Conservation (phyloP, 2,329 filamentous ascomycete species). For the Aspergillus phoenicis region DNA sequence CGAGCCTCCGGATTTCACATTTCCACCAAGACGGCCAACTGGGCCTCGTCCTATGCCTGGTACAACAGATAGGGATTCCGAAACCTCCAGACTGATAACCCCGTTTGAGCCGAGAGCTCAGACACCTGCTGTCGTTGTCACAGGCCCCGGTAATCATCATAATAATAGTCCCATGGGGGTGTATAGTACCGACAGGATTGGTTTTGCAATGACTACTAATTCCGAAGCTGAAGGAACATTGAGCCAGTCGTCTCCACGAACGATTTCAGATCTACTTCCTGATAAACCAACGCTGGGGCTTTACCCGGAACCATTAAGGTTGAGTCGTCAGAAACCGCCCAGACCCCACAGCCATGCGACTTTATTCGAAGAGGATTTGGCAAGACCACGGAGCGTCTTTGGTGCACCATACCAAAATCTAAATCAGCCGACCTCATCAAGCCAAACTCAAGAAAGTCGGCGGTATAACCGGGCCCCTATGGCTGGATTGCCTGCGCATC, state of each 20-base stretch:
- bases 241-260: conserved; percentile 39
- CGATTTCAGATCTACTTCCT: conserved; percentile 42
- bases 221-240: conserved; percentile 34
- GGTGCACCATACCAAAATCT: conserved; percentile 17
- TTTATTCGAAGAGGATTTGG: conserved; percentile 42
- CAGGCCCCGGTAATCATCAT: conserved; percentile 16
- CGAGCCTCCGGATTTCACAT: conserved; percentile 37
- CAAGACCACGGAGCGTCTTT: conserved; percentile 21
- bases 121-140: conserved; percentile 26
- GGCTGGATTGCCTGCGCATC: conserved; percentile 39
- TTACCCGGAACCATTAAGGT: conserved; percentile 43
- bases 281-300: conserved; percentile 36
- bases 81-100: conserved; percentile 25
- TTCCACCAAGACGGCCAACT: conserved; percentile 28
- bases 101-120: conserved; percentile 20
- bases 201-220: conserved; percentile 34
- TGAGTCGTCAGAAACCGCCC: conserved; percentile 26
- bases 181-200: conserved; percentile 28
- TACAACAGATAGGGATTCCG: conserved; percentile 14
- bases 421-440: conserved; percentile 5
- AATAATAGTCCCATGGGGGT: conserved; percentile 1
- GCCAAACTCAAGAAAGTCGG: conserved; percentile 8
- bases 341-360: conserved; percentile 38
- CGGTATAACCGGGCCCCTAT: conserved; percentile 16
- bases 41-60: conserved; percentile 18